A percentile compares a stretch with the other conserved stretches of the same genome.
Evolutionary conservation across 495 filamentous ascomycete genomes (phyloP).

Genomic region (Durotheca rogersii): DNA sequence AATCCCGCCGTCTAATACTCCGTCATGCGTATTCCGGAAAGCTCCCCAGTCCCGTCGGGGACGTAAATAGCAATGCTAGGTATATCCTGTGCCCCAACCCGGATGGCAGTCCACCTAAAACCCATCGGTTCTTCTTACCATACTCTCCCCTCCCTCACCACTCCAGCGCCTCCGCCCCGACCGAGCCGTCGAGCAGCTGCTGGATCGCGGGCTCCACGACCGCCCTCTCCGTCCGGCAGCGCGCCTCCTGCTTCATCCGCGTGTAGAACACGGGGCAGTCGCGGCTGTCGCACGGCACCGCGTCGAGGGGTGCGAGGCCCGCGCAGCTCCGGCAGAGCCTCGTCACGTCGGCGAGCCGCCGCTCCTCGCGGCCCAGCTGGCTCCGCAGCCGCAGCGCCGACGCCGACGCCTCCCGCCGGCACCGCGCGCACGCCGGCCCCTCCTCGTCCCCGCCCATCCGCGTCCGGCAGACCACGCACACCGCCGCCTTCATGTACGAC

Average conservation of each 20-base stretch:
- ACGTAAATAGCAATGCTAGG: too few species aligned
- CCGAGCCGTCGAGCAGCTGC: conserved; percentile 50
- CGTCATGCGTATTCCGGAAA: too few species aligned
- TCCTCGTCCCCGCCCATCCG: conserved; percentile 53
- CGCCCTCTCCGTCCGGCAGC: conserved; percentile 58
- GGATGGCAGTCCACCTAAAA: too few species aligned
- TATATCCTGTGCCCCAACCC: too few species aligned
- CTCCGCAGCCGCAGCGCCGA: conserved; percentile 63
- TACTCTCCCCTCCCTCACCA: conserved; percentile 33
- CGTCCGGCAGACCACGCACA: conserved; percentile 74
- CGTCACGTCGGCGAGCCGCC: conserved; percentile 63
- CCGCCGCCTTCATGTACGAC: conserved; percentile 77
- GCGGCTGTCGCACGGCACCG: conserved; percentile 80
- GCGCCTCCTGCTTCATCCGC: conserved; percentile 66
- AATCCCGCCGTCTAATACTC: too few species aligned
- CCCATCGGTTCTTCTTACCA: not conserved
- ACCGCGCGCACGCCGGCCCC: conserved; percentile 64
- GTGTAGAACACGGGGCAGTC: conserved; percentile 95
- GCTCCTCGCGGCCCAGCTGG: conserved; percentile 63
- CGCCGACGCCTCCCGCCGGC: conserved; percentile 54
- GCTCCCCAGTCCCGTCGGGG: too few species aligned
- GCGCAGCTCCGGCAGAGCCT: conserved; percentile 82
- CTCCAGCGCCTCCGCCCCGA: conserved; percentile 34
- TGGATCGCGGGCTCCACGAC: conserved; percentile 58
- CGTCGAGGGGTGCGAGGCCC: conserved; percentile 67